Conservation (phyloP, 805 yeast species). For the Scheffersomyces coipomensis region DNA sequence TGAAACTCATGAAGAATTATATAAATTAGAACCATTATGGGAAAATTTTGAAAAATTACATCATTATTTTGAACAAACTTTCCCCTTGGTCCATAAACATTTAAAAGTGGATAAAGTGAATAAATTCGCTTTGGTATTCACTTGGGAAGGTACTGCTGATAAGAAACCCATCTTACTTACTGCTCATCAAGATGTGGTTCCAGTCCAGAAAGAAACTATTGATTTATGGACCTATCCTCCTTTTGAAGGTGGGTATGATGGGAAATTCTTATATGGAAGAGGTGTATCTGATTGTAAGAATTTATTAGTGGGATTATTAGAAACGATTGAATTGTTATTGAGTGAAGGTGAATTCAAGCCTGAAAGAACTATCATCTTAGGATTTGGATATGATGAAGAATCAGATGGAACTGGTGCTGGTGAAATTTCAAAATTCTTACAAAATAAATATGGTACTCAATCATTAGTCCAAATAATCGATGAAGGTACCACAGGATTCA, state of each 20-base stretch:
- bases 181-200: constrained; percentile 44
- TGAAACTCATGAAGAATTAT: constrained; percentile 23
- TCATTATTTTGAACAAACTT: constrained; percentile 26
- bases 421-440: constrained; percentile 32
- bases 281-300: constrained; percentile 41
- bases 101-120: constrained; percentile 33
- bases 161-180: constrained; percentile 36
- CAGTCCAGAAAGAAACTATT: constrained; percentile 38
- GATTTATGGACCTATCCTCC: constrained; percentile 39
- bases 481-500: constrained; percentile 31
- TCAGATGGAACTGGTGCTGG: constrained; percentile 40
- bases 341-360: constrained; percentile 35
- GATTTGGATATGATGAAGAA: constrained; percentile 54
- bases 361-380: constrained; percentile 42
- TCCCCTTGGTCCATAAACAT: constrained; percentile 31
- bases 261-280: constrained; percentile 30
- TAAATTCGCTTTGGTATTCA: constrained; percentile 34
- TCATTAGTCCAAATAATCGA: constrained; percentile 46
- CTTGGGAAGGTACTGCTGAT: constrained; percentile 34
- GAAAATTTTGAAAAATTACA: constrained; percentile 25
- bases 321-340: constrained; percentile 32
- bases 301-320: constrained; percentile 41
- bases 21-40: constrained; percentile 24
- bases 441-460: constrained; percentile 37
- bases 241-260: constrained; percentile 33